Base-by-base conservation (phyloP, 176 grass and related monocot species). In the Pharus latifolius region DNA sequence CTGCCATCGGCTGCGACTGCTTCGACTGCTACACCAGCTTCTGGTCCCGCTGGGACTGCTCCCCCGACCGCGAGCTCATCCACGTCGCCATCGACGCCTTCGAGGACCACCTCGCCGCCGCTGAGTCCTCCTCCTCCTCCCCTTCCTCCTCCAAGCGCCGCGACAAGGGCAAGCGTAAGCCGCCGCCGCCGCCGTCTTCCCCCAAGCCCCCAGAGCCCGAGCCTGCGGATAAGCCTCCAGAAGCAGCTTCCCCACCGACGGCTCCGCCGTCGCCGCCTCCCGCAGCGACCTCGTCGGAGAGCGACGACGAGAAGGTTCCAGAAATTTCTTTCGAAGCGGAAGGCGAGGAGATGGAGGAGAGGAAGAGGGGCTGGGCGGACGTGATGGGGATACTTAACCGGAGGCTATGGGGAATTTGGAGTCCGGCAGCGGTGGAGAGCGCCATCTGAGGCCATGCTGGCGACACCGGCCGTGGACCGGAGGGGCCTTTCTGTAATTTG, bases 1-100 rank as follows among this genome's bases (percentile, higher is more conserved):
- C 88, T 2, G 55, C 69, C 23, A 48, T 88, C 40, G 75, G 72
- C 6, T 83, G 85, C 56, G 69, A 58, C 4, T 88, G 85, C 80
- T 83, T 88, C 80, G 75, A 88, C 42, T 88, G 85, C 75, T 88
- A 88, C 56, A 63, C 25, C 56, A 88, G 80, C 64, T 89, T 89
- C 65, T 84, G 86, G 86, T 72, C 72, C 7, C 77, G 81, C 6
- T 84, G 81, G 86, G 67, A 77, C 51, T 40, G 77, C 77, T 89
- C 86, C 18, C 72, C 86, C 35, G 38, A 80, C 53, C 72, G 82
- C 60, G 60, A 84, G 66, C 66, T 71, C 66, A 89, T 89, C 65
- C 72, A 68, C 60, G 77, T 49, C 45, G 86, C 48, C 48, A 71
- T 84, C 31, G 72, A 77, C 17, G 81, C 86, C 34, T 81, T 77